Evolutionary conservation across 352 stramenopile species (phyloP).

Genomic region (Bremia lactucae): DNA sequence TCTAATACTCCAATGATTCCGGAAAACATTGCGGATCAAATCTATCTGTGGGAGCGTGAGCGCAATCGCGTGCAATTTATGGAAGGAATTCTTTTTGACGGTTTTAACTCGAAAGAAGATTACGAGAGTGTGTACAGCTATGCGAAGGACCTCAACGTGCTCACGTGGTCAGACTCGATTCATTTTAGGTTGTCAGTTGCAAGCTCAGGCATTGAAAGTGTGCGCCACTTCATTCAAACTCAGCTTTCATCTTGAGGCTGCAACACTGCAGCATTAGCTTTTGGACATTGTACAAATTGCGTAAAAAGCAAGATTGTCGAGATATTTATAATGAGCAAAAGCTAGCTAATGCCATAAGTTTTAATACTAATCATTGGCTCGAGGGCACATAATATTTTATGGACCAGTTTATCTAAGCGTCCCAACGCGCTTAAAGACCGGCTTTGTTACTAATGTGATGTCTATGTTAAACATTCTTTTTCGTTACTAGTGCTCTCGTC

Average conservation of each 20-base stretch:
- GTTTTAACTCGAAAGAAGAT: constrained; percentile 76
- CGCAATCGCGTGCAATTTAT: constrained; percentile 82
- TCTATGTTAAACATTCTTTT: constrained; percentile 43
- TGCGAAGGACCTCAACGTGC: constrained; percentile 52
- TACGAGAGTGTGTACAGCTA: constrained; percentile 73
- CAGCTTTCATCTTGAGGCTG: constrained; percentile 23
- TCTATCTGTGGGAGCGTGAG: constrained; percentile 88
- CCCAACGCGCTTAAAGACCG: constrained; percentile 16
- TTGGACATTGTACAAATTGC: background rate
- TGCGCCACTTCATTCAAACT: constrained; percentile 66
- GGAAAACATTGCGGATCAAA: constrained; percentile 86
- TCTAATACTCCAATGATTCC: constrained; percentile 66
- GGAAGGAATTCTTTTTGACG: constrained; percentile 77
- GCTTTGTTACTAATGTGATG: constrained; percentile 10
- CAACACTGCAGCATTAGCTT: background rate
- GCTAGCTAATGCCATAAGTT: constrained; percentile 27
- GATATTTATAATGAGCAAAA: too few relatives aligned
- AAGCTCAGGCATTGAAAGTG: constrained; percentile 44
- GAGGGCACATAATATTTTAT: too few relatives aligned
- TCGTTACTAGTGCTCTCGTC: constrained; percentile 34
- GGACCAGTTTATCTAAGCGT: too few relatives aligned
- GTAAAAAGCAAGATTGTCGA: constrained; percentile 1
- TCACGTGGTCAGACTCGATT: constrained; percentile 75
- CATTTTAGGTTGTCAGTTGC: constrained; percentile 73
- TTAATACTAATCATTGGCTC: constrained; percentile 27